Evolutionary conservation across 2,329 filamentous ascomycete species (phyloP).

Genomic region (Tolypocladium tropicale): DNA sequence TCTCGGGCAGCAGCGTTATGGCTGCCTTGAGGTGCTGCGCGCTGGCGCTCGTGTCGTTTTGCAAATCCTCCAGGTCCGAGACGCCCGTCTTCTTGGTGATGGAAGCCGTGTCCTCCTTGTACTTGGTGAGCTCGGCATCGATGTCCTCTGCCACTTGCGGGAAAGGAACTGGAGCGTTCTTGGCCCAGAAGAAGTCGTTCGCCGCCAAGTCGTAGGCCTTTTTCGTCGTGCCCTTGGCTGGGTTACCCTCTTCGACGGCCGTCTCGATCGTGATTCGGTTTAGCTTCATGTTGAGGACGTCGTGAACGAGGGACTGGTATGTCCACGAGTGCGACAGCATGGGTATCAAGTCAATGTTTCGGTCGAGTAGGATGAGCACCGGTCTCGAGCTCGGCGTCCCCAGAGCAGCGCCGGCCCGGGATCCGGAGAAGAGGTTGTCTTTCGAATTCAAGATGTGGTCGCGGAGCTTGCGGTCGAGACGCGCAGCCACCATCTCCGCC

Average conservation of each 20-base stretch:
- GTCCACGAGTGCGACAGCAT: slow-evolving; percentile 94
- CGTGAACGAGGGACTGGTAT: slow-evolving; percentile 74
- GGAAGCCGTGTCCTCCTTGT: slow-evolving; percentile 90
- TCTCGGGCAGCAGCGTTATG: slow-evolving; percentile 83
- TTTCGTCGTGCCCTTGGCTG: slow-evolving; percentile 65
- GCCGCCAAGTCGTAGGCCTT: slow-evolving; percentile 83
- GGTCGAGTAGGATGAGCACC: slow-evolving; percentile 85
- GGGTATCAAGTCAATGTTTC: slow-evolving; percentile 89
- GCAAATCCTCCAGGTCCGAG: slow-evolving; percentile 82
- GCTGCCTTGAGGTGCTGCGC: slow-evolving; percentile 93
- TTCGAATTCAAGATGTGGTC: slow-evolving; percentile 97
- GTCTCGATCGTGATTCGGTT: slow-evolving; percentile 92
- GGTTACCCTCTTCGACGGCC: slow-evolving; percentile 66
- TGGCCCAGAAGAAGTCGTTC: slow-evolving; percentile 93
- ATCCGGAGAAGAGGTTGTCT: slow-evolving; percentile 82
- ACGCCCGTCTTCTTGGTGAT: slow-evolving; percentile 94
- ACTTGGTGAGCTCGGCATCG: slow-evolving; percentile 83
- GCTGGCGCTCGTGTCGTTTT: slow-evolving; percentile 79
- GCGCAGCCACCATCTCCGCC: slow-evolving; percentile 87
- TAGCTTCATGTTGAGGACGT: slow-evolving; percentile 48
- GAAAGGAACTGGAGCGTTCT: slow-evolving; percentile 83
- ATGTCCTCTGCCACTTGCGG: slow-evolving; percentile 96
- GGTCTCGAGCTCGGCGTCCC: slow-evolving; percentile 67
- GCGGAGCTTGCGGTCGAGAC: slow-evolving; percentile 87
- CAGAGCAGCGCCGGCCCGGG: slow-evolving; percentile 42